phyloP scores from a whole-genome alignment of 2,329 filamentous ascomycete genomes.

The Ascochyta clinopodiicola region DNA sequence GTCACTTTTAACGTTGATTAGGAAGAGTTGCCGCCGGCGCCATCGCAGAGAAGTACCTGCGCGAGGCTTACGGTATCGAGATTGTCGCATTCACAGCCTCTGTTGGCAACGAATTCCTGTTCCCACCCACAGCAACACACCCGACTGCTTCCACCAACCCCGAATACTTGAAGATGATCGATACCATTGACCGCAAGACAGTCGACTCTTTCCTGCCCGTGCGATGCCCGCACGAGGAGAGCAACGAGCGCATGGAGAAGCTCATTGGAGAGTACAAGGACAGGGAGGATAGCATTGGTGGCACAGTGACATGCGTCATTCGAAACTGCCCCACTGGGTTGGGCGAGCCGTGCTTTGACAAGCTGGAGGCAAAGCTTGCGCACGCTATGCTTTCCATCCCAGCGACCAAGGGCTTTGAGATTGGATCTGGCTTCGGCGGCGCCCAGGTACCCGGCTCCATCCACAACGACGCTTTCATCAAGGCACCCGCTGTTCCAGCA shows the following conservation, averaged over 20 bases:
- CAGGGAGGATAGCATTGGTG: constrained; percentile 85
- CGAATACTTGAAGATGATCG: constrained; percentile 75
- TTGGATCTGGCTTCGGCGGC: constrained; percentile 90
- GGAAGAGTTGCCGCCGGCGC: constrained; percentile 87
- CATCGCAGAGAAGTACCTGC: constrained; percentile 91
- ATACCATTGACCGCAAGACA: constrained; percentile 73
- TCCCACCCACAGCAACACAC: constrained; percentile 69
- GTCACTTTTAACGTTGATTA: constrained; percentile 39
- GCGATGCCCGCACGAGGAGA: constrained; percentile 76
- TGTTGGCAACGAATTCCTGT: constrained; percentile 80
- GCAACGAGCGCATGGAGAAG: constrained; percentile 75
- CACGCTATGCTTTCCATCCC: constrained; percentile 97
- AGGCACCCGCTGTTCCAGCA: constrained; percentile 58
- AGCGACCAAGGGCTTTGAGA: constrained; percentile 93
- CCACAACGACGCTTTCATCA: constrained; percentile 89
- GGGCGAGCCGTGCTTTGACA: constrained; percentile 94
- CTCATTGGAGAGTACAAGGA: constrained; percentile 80
- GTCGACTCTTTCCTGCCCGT: constrained; percentile 89
- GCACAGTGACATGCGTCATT: constrained; percentile 93
- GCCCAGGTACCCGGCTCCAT: constrained; percentile 84
- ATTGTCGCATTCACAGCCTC: constrained; percentile 90
- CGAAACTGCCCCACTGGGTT: constrained; percentile 83
- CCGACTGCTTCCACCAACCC: constrained; percentile 77
- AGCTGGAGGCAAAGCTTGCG: constrained; percentile 87
- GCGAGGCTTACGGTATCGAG: constrained; percentile 80